Evolutionary conservation across 2,329 filamentous ascomycete species (phyloP).

Genomic region (Trichoderma koningii): DNA sequence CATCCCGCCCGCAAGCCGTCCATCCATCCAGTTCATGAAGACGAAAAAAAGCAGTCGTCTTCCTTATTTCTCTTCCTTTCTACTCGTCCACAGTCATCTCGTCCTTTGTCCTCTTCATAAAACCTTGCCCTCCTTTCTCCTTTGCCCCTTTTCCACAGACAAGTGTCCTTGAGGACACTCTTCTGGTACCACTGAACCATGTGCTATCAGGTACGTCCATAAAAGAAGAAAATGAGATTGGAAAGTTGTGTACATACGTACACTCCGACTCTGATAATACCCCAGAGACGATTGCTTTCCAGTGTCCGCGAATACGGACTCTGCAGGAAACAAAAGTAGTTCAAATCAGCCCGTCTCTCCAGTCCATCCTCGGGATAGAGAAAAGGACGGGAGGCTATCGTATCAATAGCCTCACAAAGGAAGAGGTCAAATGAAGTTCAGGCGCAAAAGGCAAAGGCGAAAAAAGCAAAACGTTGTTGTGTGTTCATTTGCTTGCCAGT

Average conservation of each 20-base stretch:
- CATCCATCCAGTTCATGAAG: background rate
- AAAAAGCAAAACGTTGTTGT: background rate
- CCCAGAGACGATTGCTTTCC: conserved; percentile 26
- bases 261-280: conserved; percentile 18
- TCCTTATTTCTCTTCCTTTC: background rate
- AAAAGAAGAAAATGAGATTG: background rate
- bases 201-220: conserved; percentile 9
- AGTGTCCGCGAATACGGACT: conserved; percentile 24
- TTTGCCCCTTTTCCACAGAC: background rate
- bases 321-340: background rate
- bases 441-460: background rate
- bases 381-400: conserved; percentile 12
- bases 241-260: conserved; percentile 31
- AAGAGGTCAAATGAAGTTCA: background rate
- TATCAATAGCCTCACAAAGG: background rate
- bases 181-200: conserved; percentile 7
- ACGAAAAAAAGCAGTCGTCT: background rate
- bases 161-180: background rate
- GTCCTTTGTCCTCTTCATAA: background rate
- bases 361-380: background rate
- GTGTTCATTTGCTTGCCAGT: conserved; percentile 1
- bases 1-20: background rate
- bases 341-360: background rate
- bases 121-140: background rate
- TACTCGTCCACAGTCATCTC: background rate